Base-by-base conservation (phyloP, 176 grass and related monocot species). In the Musa acuminata region DNA sequence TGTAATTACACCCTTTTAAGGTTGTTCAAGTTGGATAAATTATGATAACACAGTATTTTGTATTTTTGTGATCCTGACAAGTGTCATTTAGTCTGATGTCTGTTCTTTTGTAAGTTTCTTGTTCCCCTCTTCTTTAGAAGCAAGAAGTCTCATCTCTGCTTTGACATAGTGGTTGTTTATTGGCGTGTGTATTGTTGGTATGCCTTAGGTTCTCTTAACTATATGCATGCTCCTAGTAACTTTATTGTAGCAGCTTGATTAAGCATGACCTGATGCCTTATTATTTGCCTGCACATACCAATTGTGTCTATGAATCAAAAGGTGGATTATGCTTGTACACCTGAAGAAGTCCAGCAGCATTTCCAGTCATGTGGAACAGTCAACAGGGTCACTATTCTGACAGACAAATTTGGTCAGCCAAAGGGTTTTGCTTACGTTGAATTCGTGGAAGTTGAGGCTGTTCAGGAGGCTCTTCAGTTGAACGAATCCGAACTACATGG, bases 381-480 rank as follows among this genome's bases (percentile, higher is more conserved):
- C 14, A 71, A 71, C 69, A 52, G 69, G 49, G 69, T 71, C 16
- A 71, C 69, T 20, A 71, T 71, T 71, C 48, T 71, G 48, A 71
- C 69, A 11, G 69, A 51, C 20, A 71, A 12, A 52, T 22, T 21
- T n/a, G 69, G 69, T 51, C 49, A 71, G 48, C 69, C 69, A 19
- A 71, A 71, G 69, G 69, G 69, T 2, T 71, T 71, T 71, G 69
- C 49, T 52, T 71, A 71, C 21, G 69, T 71, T 11, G 69, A 71
- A 51, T 71, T 71, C 4, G 0, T 71, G 29, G 69, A 71, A 20
- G 20, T 51, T 11, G 17, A 71, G 49, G 69, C 19, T 52, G 69
- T 71, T 10, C 69, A 52, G 51, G 69, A 52, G 9, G 69, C 69
- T 21, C 49, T 71, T 9, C 69, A 49, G 14, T 71, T 71, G 49